Conservation (phyloP, 164 flowering plant genomes). For the Piper longum region DNA sequence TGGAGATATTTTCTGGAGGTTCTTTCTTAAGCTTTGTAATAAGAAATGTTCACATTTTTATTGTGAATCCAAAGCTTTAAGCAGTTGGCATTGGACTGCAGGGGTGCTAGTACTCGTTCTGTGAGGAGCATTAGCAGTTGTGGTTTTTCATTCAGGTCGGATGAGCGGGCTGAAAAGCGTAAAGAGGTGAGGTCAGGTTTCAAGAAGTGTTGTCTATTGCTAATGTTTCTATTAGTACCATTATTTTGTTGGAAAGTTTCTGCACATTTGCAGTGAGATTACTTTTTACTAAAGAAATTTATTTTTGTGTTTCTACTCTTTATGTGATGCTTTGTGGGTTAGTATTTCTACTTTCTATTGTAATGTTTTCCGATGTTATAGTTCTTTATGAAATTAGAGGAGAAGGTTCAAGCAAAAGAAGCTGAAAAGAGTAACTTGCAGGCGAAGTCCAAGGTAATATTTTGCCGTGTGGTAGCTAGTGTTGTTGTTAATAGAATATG, state of each 20-base stretch:
- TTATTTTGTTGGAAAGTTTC: not conserved
- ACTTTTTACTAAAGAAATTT: not conserved
- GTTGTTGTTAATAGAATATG: not conserved
- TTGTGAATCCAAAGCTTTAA: not conserved
- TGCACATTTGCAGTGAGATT: not conserved
- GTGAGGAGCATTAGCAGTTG: conserved; percentile 27
- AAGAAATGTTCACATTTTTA: too few species aligned
- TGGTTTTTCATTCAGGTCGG: conserved; percentile 60
- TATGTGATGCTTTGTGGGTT: not conserved
- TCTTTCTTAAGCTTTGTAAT: too few species aligned
- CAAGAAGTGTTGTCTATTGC: not conserved
- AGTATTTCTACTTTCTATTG: not conserved
- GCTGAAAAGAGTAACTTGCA: conserved; percentile 49
- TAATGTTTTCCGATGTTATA: conserved; percentile 10
- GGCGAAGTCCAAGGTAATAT: conserved; percentile 62
- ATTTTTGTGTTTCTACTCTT: not conserved
- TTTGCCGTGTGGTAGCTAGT: not conserved
- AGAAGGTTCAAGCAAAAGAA: conserved; percentile 73
- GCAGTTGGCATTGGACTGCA: conserved; percentile 9
- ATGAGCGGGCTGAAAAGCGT: conserved; percentile 82
- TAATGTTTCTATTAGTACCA: not conserved
- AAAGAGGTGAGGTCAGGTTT: conserved; percentile 41
- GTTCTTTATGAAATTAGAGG: conserved; percentile 73
- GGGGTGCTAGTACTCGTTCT: conserved; percentile 32
- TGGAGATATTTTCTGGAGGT: too few species aligned